phyloP scores from a whole-genome alignment of 73 alveolate genomes.

The Paramecium biaurelia region DNA sequence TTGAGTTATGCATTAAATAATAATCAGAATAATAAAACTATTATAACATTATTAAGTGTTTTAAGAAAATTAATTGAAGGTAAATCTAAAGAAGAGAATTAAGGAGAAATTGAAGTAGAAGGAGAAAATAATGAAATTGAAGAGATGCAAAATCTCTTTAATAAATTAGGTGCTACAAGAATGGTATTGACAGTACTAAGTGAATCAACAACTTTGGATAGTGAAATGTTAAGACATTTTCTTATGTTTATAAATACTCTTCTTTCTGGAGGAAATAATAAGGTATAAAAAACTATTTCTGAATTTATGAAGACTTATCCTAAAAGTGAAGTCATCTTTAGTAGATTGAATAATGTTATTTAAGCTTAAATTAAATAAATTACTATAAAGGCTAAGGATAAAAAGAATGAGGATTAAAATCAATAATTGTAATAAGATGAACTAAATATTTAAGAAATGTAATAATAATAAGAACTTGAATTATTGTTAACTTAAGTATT shows the following conservation, averaged over 20 bases:
- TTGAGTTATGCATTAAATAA: conserved; percentile 45
- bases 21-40: conserved; percentile 32
- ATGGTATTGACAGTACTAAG: conserved; percentile 56
- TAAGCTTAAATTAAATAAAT: conserved; percentile 38
- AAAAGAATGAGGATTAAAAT: not conserved
- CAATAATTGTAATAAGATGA: not conserved
- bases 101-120: not conserved
- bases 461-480: conserved; percentile 41
- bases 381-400: conserved; percentile 4
- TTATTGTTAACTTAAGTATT: conserved; percentile 44
- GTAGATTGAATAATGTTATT: conserved; percentile 45
- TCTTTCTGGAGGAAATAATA: conserved; percentile 66
- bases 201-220: conserved; percentile 60
- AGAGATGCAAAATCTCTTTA: conserved; percentile 60
- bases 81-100: conserved; percentile 23
- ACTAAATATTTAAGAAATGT: not conserved
- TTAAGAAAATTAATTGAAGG: conserved; percentile 57
- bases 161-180: conserved; percentile 65
- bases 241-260: conserved; percentile 44
- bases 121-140: conserved; percentile 37
- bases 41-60: not conserved
- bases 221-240: conserved; percentile 56
- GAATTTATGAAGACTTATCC: conserved; percentile 58
- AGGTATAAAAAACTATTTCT: conserved; percentile 61
- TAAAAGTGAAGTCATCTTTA: conserved; percentile 64